phyloP scores from a whole-genome alignment of 352 stramenopile genomes.

The Pythium oligandrum region DNA sequence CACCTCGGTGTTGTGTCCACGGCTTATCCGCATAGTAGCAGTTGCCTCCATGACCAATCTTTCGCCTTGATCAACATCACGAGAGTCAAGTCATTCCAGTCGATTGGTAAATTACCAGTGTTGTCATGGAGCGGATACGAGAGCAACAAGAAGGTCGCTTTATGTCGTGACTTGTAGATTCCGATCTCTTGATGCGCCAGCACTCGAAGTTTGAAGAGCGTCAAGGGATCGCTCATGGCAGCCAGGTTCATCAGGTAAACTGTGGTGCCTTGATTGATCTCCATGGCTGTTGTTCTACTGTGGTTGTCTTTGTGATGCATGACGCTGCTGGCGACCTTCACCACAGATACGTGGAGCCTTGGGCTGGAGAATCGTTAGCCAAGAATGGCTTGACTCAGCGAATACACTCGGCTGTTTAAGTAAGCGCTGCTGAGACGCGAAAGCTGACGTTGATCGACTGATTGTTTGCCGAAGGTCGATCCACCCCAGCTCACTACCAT shows the following conservation, averaged over 20 bases:
- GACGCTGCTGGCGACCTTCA: neutral
- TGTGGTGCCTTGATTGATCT: conserved; percentile 3
- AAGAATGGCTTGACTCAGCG: no score
- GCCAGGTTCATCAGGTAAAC: conserved; percentile 16
- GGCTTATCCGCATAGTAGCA: conserved; percentile 12
- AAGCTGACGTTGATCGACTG: no score
- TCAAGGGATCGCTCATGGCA: conserved; percentile 17
- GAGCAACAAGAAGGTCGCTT: conserved; percentile 2
- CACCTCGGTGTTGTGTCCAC: no score
- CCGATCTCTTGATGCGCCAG: neutral
- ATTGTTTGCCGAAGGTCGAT: conserved; percentile 2
- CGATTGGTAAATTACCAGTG: conserved; percentile 1
- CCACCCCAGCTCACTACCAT: conserved; percentile 19
- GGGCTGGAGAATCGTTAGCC: neutral
- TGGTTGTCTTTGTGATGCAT: neutral
- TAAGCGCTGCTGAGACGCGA: neutral
- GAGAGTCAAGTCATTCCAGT: conserved; percentile 7
- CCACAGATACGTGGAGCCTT: neutral
- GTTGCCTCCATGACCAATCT: conserved; percentile 4
- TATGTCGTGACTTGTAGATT: conserved; percentile 3
- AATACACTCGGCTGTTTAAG: neutral
- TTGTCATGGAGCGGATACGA: neutral
- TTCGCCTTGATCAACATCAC: conserved; percentile 5
- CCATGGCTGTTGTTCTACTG: neutral
- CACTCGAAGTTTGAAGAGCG: conserved; percentile 3